A percentile compares a stretch with the other conserved stretches of the same genome.
phyloP scores from a whole-genome alignment of 371 early-diverging fungal species.

The Mucor saturninus region DNA sequence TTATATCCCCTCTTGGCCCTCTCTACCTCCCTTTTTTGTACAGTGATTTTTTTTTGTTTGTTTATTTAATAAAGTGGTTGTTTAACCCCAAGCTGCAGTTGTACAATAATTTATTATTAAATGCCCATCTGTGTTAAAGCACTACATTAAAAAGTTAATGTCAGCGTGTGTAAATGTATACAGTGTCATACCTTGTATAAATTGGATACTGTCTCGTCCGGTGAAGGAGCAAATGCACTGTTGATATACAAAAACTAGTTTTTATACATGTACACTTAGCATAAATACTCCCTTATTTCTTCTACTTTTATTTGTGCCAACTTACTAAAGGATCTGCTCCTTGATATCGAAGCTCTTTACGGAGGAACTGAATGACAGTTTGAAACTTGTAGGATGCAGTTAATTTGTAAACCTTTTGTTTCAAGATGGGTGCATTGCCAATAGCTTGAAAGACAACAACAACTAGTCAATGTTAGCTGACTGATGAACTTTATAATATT shows the following conservation, averaged over 20 bases:
- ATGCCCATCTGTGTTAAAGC: slow-evolving; percentile 80
- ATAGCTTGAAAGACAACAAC: slow-evolving; percentile 85
- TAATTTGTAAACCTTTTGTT: slow-evolving; percentile 84
- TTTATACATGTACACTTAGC: background rate
- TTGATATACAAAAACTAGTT: slow-evolving; percentile 88
- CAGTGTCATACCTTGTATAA: slow-evolving; percentile 67
- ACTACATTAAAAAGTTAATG: slow-evolving; percentile 45
- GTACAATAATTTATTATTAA: slow-evolving; percentile 90
- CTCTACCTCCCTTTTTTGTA: background rate
- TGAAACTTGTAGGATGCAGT: slow-evolving; percentile 82
- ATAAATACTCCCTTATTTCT: background rate
- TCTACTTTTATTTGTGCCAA: background rate
- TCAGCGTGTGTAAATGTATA: background rate
- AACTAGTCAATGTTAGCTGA: slow-evolving; percentile 48
- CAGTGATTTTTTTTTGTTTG: slow-evolving; percentile 6
- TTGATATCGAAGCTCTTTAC: slow-evolving; percentile 81
- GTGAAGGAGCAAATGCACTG: slow-evolving; percentile 92
- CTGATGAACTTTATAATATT: too few relatives aligned
- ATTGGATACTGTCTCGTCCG: slow-evolving; percentile 87
- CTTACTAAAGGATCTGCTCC: slow-evolving; percentile 79
- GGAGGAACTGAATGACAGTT: slow-evolving; percentile 81
- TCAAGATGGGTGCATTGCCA: slow-evolving; percentile 92
- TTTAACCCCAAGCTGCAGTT: slow-evolving; percentile 89
- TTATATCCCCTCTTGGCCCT: background rate
- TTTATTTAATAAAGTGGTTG: slow-evolving; percentile 4